phyloP scores from a whole-genome alignment of 441 rosid genomes.

The Pelargonium fulgidum region DNA sequence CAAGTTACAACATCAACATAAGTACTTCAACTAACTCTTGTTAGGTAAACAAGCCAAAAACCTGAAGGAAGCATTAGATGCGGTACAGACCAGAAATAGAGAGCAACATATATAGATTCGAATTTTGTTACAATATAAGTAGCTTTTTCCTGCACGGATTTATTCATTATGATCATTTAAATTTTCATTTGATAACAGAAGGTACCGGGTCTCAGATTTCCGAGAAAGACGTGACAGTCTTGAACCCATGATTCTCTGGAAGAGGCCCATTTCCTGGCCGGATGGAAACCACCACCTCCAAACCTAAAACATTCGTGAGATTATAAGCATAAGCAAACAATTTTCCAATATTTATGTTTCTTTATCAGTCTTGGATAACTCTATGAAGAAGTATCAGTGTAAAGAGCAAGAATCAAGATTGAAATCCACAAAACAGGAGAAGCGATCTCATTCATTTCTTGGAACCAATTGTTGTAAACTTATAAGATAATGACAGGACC shows the following conservation, averaged over 20 bases:
- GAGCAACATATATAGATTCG: not conserved
- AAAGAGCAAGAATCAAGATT: no score
- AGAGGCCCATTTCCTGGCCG: constrained; percentile 79
- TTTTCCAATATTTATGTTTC: not conserved
- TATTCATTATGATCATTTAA: not conserved
- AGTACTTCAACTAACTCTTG: not conserved
- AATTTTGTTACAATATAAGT: not conserved
- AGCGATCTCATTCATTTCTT: no score
- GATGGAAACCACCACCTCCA: constrained; percentile 59
- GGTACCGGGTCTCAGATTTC: constrained; percentile 40
- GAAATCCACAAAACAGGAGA: no score
- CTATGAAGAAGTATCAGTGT: not conserved
- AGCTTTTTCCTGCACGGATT: not conserved
- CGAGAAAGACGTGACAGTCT: constrained; percentile 56
- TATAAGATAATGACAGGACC: not conserved
- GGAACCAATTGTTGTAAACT: not conserved
- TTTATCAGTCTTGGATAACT: not conserved
- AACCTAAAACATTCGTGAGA: constrained; percentile 31
- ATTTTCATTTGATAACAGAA: constrained; percentile 8
- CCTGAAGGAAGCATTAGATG: not conserved
- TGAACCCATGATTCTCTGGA: constrained; percentile 70
- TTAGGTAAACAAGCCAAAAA: not conserved
- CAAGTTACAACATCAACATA: not conserved
- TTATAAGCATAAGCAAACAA: not conserved
- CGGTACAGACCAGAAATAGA: not conserved